Evolutionary conservation across 352 stramenopile species (phyloP).

Genomic region (Globisporangium takayamanum): DNA sequence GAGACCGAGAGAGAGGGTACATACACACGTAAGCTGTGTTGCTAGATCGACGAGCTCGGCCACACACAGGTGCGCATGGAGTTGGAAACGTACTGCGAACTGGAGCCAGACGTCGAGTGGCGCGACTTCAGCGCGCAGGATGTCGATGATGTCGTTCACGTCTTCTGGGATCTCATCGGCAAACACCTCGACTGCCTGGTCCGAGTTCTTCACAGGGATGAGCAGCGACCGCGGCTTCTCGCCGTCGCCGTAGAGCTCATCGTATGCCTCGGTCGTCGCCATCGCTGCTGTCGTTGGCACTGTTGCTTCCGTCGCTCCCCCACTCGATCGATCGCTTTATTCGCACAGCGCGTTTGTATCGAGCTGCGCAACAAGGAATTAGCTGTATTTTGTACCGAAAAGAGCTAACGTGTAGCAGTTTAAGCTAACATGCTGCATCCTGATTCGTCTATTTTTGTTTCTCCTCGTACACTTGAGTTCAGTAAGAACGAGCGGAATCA

Average conservation of each 20-base stretch:
- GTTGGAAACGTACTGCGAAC: slow-evolving; percentile 60
- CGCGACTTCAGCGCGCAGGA: slow-evolving; percentile 86
- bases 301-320: no score
- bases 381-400: no score
- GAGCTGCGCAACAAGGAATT: no score
- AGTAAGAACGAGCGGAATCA: no score
- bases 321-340: no score
- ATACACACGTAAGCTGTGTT: no score
- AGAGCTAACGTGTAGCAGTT: no score
- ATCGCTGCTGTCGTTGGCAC: slow-evolving; percentile 1
- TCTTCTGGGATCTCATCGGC: slow-evolving; percentile 86
- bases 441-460: no score
- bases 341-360: no score
- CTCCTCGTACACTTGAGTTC: no score
- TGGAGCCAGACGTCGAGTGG: slow-evolving; percentile 89
- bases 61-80: not conserved
- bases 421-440: no score
- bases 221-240: slow-evolving; percentile 63
- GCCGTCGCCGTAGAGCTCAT: slow-evolving; percentile 24
- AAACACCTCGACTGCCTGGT: slow-evolving; percentile 88
- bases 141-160: slow-evolving; percentile 90
- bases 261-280: slow-evolving; percentile 7
- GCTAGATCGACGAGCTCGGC: not conserved
- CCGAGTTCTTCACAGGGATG: slow-evolving; percentile 89
- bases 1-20: not conserved